These are phyloP conservation scores for Fusarium sp. DNA, from an alignment of 2,329 filamentous ascomycete species.

Conservation along the genomic window DNA sequence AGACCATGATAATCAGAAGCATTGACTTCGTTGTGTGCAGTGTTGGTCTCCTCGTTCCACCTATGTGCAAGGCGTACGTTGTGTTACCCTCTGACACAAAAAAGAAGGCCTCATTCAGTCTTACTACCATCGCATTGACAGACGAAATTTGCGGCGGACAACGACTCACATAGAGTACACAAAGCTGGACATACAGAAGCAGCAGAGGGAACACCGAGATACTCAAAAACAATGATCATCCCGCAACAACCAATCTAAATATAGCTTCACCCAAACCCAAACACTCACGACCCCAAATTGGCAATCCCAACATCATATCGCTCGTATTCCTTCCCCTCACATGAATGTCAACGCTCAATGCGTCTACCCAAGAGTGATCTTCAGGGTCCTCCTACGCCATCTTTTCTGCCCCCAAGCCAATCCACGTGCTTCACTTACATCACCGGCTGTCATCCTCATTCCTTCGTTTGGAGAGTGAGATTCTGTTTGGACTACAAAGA, in stretches of 20 bases:
- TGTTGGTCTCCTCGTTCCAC: not conserved
- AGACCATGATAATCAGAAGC: not conserved
- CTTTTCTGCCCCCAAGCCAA: constrained; percentile 7
- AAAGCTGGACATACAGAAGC: not conserved
- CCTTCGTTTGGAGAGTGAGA: not conserved
- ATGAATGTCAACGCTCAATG: not conserved
- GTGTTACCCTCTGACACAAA: not conserved
- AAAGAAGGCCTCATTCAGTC: not conserved
- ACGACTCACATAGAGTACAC: not conserved
- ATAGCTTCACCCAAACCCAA: not conserved
- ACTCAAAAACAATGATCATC: not conserved
- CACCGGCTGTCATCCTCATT: not conserved
- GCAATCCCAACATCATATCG: not conserved
- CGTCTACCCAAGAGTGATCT: constrained; percentile 9
- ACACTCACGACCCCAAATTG: not conserved
- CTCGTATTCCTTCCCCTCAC: constrained; percentile 16
- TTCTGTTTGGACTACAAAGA: not conserved
- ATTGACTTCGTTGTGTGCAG: not conserved
- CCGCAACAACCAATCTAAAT: not conserved
- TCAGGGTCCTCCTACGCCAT: constrained; percentile 4
- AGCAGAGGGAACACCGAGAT: not conserved
- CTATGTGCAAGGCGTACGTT: not conserved
- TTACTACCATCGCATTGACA: too few species aligned
- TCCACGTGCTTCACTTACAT: constrained; percentile 10
- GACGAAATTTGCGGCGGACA: not conserved